These are phyloP conservation scores for Trifolium dubium DNA, from an alignment of 306 rosid genomes.

Conservation along the genomic window DNA sequence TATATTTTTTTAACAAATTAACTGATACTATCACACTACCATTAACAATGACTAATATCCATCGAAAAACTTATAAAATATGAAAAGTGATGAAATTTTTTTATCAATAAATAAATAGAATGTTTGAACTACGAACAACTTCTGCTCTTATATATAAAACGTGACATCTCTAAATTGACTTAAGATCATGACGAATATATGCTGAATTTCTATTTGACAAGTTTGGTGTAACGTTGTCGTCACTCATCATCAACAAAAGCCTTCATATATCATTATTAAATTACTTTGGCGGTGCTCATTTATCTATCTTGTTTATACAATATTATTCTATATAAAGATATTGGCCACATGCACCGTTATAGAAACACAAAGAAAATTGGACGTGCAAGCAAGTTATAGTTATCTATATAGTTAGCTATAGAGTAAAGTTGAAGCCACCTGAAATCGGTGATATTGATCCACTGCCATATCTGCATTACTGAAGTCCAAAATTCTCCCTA, in stretches of 20 bases:
- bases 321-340: conserved; percentile 32
- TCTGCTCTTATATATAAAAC: too few species aligned
- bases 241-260: conserved; percentile 20
- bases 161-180: too few species aligned
- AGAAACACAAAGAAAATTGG: background rate
- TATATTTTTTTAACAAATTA: too few species aligned
- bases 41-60: too few species aligned
- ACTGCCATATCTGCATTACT: conserved; percentile 91
- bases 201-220: too few species aligned
- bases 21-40: too few species aligned
- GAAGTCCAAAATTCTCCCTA: conserved; percentile 92
- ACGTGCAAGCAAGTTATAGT: conserved; percentile 18
- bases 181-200: too few species aligned
- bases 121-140: too few species aligned
- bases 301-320: conserved; percentile 36
- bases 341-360: conserved; percentile 28
- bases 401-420: background rate
- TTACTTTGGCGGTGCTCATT: conserved; percentile 34
- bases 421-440: conserved; percentile 61
- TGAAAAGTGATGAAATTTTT: too few species aligned
- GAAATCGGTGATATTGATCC: conserved; percentile 92
- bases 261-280: conserved; percentile 12
- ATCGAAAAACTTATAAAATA: too few species aligned
- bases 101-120: too few species aligned
- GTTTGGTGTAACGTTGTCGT: conserved; percentile 38